Conservation (phyloP, 2,329 filamentous ascomycete genomes). For the Diplodia mutila region DNA sequence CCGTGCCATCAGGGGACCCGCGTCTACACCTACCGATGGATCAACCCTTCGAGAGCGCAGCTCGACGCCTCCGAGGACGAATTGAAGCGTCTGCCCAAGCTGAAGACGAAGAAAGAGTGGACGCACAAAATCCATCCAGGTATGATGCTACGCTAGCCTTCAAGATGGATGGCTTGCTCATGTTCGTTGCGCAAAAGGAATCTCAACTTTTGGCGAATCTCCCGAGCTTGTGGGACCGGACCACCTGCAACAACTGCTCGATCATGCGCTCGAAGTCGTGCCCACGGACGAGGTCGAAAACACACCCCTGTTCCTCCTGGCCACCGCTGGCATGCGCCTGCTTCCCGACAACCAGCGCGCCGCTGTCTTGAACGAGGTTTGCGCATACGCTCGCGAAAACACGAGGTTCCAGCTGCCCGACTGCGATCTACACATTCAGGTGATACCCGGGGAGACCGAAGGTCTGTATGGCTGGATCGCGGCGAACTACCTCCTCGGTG, state of each 20-base stretch:
- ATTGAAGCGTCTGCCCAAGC: conserved; percentile 71
- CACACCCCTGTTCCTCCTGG: conserved; percentile 92
- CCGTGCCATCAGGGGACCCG: conserved; percentile 69
- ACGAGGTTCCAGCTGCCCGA: conserved; percentile 87
- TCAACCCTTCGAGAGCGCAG: conserved; percentile 71
- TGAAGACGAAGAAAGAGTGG: conserved; percentile 84
- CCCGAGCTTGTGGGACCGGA: conserved; percentile 78
- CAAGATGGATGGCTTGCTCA: background rate
- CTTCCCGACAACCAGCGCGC: conserved; percentile 74
- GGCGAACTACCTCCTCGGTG: conserved; percentile 90
- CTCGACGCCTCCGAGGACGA: conserved; percentile 63
- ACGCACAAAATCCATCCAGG: conserved; percentile 94
- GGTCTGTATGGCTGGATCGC: conserved; percentile 97
- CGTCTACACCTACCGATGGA: conserved; percentile 92
- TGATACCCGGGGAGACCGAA: conserved; percentile 94
- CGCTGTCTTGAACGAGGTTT: conserved; percentile 75
- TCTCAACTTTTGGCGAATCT: conserved; percentile 84
- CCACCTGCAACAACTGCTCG: conserved; percentile 77
- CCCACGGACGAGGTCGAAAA: conserved; percentile 75
- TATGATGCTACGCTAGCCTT: conserved; percentile 34
- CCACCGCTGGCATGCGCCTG: conserved; percentile 92
- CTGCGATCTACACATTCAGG: conserved; percentile 85
- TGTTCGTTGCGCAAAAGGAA: conserved; percentile 48
- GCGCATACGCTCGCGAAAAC: conserved; percentile 75
- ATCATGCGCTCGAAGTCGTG: conserved; percentile 79